A percentile compares a stretch with the other conserved stretches of the same genome.
phyloP scores from a whole-genome alignment of 257 asterid species.

The Solanum etuberosum region DNA sequence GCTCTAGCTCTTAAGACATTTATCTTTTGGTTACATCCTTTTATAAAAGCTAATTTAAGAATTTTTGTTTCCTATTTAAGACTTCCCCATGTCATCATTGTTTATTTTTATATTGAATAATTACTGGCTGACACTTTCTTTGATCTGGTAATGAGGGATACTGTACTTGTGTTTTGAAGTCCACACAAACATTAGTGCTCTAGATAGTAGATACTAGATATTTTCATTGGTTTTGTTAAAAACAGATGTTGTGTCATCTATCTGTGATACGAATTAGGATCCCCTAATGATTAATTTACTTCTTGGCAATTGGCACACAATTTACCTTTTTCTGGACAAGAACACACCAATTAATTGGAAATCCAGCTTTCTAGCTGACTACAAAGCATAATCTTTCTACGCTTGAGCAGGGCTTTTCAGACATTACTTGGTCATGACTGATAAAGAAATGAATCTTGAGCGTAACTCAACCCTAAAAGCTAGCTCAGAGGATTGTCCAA shows the following conservation, averaged over 20 bases:
- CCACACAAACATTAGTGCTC: background rate
- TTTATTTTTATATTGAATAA: background rate
- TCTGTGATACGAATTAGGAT: background rate
- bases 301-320: background rate
- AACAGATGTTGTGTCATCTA: background rate
- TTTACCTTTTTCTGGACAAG: background rate
- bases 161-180: background rate
- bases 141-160: background rate
- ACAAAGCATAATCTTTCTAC: background rate
- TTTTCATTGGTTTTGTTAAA: background rate
- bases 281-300: background rate
- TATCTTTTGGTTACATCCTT: background rate
- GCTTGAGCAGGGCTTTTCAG: background rate
- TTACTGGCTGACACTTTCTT: background rate
- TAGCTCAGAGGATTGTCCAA: background rate
- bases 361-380: background rate
- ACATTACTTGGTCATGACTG: background rate
- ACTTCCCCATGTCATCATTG: background rate
- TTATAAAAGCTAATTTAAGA: background rate
- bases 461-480: background rate
- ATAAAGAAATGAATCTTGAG: background rate
- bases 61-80: background rate
- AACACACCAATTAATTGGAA: background rate
- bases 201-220: background rate
- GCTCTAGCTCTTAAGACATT: background rate